phyloP scores from a whole-genome alignment of 208 protist species.

The Crithidia bombi region DNA sequence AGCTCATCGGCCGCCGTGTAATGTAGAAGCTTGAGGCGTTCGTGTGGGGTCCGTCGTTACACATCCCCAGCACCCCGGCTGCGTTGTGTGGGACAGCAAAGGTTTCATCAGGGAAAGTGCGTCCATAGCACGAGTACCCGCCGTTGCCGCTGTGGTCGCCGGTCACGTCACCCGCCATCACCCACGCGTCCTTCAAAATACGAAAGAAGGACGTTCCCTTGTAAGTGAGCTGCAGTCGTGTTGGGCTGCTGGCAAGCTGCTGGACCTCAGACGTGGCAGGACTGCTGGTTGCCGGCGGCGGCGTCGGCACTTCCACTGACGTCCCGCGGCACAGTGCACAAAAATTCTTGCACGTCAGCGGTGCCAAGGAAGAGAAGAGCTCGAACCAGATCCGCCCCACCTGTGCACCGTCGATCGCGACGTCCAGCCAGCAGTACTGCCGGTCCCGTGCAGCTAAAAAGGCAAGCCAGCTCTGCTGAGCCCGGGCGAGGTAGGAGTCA shows the following conservation, averaged over 20 bases:
- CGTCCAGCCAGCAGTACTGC: constrained; percentile 84
- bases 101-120: constrained; percentile 94
- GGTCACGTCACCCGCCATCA: constrained; percentile 94
- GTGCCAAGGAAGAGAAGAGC: constrained; percentile 80
- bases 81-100: constrained; percentile 89
- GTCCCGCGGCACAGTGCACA: constrained; percentile 85
- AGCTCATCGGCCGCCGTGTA: constrained; percentile 73
- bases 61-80: constrained; percentile 87
- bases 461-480: constrained; percentile 48
- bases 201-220: constrained; percentile 94
- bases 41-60: constrained; percentile 87
- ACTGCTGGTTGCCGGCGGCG: not conserved
- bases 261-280: not conserved
- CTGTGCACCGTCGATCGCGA: constrained; percentile 41
- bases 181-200: constrained; percentile 92
- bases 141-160: constrained; percentile 83
- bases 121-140: constrained; percentile 92
- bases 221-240: constrained; percentile 76
- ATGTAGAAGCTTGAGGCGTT: constrained; percentile 92
- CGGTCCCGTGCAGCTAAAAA: constrained; percentile 70
- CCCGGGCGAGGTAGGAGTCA: constrained; percentile 70
- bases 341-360: constrained; percentile 94
- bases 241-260: not conserved
- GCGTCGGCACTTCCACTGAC: constrained; percentile 27
- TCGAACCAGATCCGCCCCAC: constrained; percentile 84